phyloP scores from a whole-genome alignment of 805 yeast species.

The Starmerella bombicola region DNA sequence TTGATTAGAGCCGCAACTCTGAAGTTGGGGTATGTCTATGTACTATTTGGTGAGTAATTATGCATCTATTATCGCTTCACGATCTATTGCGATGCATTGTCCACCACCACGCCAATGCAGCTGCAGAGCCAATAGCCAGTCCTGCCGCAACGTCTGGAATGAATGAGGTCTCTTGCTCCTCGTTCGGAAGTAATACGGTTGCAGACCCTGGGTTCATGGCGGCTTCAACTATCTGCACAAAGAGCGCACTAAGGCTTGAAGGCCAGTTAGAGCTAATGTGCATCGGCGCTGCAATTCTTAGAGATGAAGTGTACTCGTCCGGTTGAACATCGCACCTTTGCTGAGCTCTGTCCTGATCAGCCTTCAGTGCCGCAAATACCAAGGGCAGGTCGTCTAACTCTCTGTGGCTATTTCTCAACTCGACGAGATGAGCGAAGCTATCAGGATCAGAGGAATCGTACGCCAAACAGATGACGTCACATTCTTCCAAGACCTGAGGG shows the following conservation, averaged over 20 bases:
- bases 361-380: constrained; percentile 83
- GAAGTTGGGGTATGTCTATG: no score
- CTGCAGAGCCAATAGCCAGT: constrained; percentile 29
- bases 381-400: constrained; percentile 58
- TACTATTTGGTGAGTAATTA: no score
- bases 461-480: constrained; percentile 81
- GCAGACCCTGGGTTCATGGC: constrained; percentile 66
- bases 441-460: constrained; percentile 96
- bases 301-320: constrained; percentile 60
- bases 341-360: constrained; percentile 91
- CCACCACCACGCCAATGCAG: constrained; percentile 11
- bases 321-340: constrained; percentile 81
- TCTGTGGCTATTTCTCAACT: constrained; percentile 49
- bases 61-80: no score
- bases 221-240: constrained; percentile 77
- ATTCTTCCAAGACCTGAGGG: constrained; percentile 53
- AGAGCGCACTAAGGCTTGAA: constrained; percentile 69
- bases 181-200: constrained; percentile 48
- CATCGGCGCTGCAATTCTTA: constrained; percentile 64
- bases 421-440: constrained; percentile 71
- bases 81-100: not conserved
- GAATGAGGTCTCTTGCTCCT: constrained; percentile 36
- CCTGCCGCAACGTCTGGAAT: constrained; percentile 45
- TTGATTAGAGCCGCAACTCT: no score
- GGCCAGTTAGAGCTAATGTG: constrained; percentile 89